Evolutionary conservation across 192 early-diverging fungal species (phyloP), one percentile per base, ranked within the genome.

Genomic region (Gryganskiella cystojenkinii): DNA sequence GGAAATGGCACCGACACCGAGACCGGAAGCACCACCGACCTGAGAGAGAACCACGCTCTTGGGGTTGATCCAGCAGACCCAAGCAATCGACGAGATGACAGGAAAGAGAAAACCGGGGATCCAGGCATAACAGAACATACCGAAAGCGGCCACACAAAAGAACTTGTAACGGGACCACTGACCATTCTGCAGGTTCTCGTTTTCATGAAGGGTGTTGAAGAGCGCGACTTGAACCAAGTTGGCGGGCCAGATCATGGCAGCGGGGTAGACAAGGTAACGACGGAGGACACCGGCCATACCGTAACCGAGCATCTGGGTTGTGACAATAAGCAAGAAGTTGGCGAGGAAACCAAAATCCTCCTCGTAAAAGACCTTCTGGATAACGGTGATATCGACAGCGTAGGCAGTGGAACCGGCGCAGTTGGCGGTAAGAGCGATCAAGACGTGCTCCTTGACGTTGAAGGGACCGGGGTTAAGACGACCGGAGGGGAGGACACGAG

Each of bases 211-310:
- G 9, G 86, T 84, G 59, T 81, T 83, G 71, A 81, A 85, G 10
- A 84, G 49, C 3, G 82, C 75, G 25, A 81, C 84, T 50, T 80
- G 76, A 28, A 85, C 84, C 25, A 98, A 86, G 35, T 84, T 91
- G 5, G 86, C 67, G 10, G 97, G 97, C 95, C 95, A 99, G 45
- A 94, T 81, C 93, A 95, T 95, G 13, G 87, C 83, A 14, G 90
- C 72, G n/a, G 93, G 94, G 60, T 91, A 88, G n/a, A 96, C 94
- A 14, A 96, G 83, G 78, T 90, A 94, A 28, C 87, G 86, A 53
- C 97, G 90, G 31, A 89, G 82, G 8, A 95, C 79, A 61, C 95
- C 95, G 14, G 95, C 90, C 76, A 96, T 73, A 64, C 86, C 86
- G 51, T 82, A 88, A 35, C 86, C 86, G 27, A 87, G 49, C 52